Evolutionary conservation across 2,329 filamentous ascomycete genomes (phyloP), one percentile per base, ranked within the genome.

Genomic region (Trichoderma gracile): DNA sequence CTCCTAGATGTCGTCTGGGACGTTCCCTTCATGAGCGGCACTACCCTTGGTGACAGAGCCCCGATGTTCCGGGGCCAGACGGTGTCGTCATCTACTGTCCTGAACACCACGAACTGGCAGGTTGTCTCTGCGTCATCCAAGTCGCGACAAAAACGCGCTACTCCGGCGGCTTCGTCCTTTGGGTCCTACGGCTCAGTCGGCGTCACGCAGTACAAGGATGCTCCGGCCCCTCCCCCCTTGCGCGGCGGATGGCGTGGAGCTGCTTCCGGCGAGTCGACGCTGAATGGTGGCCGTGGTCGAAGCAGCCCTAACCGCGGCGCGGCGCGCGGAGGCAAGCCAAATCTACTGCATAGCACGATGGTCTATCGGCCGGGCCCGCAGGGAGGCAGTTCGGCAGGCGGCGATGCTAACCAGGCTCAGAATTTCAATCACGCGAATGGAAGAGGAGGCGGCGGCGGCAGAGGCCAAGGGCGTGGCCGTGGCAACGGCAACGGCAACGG

Each of bases 1-100:
- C 83, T 97, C 65, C 82, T 99, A 43, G 95, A 99, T 74, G 86
- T 98, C 64, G 89, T 99, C 8, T 99, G 97, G 78, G 96, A 99
- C 75, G 86, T 87, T 14, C 90, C 92, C 0, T 99, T 99, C 77
- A 98, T 99, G 93, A 96, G 93, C 73, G 95, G 95, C 67, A 97
- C 93, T 1, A 95, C 91, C 0, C 84, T 99, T 17, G 91, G 92
- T 65, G 93, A 93, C 64, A 89, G 95, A 65, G 97, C 94, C 74
- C 92, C 93, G 27, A 88, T 92, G 43, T 99, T 99, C 86, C 88
- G 94, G 42, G 95, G 95, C 59, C 93, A 95, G 75, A 97, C 95
- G 0, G 93, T 99, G 4, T 87, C 92, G 2, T 86, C 89, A 7
- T 90, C 90, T n/a, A 90, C 91, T 0, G 93, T 98, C 2, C 84